These are phyloP conservation scores for Cutaneotrichosporon mucoides DNA, from an alignment of 1,284 basidiomycete species.

Conservation along the genomic window DNA sequence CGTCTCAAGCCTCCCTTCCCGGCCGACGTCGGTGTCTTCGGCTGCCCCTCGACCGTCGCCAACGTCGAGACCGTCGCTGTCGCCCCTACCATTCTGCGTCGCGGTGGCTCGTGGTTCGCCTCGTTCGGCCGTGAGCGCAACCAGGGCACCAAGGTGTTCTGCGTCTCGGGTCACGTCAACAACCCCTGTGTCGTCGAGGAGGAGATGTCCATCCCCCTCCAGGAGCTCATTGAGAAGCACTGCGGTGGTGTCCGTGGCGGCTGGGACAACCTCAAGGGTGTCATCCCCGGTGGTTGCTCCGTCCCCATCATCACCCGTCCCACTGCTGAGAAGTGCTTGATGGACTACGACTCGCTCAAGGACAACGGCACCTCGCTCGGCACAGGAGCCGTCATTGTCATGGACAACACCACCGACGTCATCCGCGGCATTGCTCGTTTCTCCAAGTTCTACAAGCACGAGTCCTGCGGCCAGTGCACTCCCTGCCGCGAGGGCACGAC, in stretches of 20 bases:
- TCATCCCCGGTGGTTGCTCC: constrained; percentile 91
- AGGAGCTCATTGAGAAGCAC: constrained; percentile 92
- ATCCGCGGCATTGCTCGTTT: constrained; percentile 90
- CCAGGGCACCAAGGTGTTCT: constrained; percentile 92
- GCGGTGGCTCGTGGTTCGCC: constrained; percentile 90
- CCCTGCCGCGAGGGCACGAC: constrained; percentile 94
- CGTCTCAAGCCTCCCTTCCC: constrained; percentile 99
- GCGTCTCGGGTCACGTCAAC: constrained; percentile 96
- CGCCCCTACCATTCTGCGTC: constrained; percentile 90
- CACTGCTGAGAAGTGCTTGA: constrained; percentile 80
- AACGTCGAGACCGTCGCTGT: constrained; percentile 99
- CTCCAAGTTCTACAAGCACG: constrained; percentile 94
- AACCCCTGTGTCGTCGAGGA: constrained; percentile 98
- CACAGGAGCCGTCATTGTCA: constrained; percentile 97
- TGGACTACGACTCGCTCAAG: constrained; percentile 98
- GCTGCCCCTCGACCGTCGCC: constrained; percentile 94
- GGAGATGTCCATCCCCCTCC: constrained; percentile 96
- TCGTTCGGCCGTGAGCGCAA: constrained; percentile 88
- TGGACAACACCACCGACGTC: constrained; percentile 97
- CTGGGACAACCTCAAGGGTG: constrained; percentile 89
- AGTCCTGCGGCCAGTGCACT: constrained; percentile 97
- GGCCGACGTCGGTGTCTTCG: constrained; percentile 94
- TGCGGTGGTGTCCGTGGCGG: constrained; percentile 92
- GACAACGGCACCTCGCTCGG: constrained; percentile 92
- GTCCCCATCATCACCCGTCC: constrained; percentile 88